A percentile compares a stretch with the other conserved stretches of the same genome.
phyloP scores from a whole-genome alignment of 495 filamentous ascomycete genomes.

The Daldinia decipiens region DNA sequence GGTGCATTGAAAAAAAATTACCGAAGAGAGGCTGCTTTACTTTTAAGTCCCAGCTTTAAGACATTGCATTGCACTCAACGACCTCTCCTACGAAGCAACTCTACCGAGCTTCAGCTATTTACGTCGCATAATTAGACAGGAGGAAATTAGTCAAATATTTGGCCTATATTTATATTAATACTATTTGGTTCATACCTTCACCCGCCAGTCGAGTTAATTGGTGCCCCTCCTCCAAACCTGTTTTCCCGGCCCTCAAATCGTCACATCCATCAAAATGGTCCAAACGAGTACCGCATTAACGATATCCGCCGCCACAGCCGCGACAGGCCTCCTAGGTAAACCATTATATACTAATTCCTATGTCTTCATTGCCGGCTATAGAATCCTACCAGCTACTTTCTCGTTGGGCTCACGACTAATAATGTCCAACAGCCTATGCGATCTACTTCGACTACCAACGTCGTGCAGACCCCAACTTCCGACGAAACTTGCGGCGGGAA shows the following conservation, averaged over 20 bases:
- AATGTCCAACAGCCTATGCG: constrained; percentile 66
- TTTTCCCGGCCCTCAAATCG: constrained; percentile 28
- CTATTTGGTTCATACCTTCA: background rate
- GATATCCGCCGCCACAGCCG: constrained; percentile 75
- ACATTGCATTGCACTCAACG: constrained; percentile 8
- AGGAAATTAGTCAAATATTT: background rate
- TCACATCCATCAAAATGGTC: constrained; percentile 61
- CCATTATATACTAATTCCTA: background rate
- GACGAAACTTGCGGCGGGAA: constrained; percentile 83
- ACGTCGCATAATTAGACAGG: constrained; percentile 6
- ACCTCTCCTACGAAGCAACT: constrained; percentile 25
- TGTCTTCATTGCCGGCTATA: constrained; percentile 23
- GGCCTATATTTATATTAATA: constrained; percentile 2
- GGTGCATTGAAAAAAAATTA: constrained; percentile 41
- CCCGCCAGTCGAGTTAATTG: constrained; percentile 11
- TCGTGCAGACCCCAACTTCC: constrained; percentile 85
- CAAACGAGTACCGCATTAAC: constrained; percentile 77
- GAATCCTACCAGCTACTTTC: constrained; percentile 52
- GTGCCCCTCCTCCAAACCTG: constrained; percentile 25
- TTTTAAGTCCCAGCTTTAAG: background rate
- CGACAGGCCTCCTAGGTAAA: constrained; percentile 81
- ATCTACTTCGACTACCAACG: constrained; percentile 96
- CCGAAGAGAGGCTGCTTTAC: background rate
- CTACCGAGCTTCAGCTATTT: constrained; percentile 17
- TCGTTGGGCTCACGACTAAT: constrained; percentile 62